Percentiles rank a stretch among this genome's conserved stretches.
These are phyloP conservation scores for Acrodontium crateriforme DNA, from an alignment of 2,329 filamentous ascomycete genomes.

Conservation along the genomic window DNA sequence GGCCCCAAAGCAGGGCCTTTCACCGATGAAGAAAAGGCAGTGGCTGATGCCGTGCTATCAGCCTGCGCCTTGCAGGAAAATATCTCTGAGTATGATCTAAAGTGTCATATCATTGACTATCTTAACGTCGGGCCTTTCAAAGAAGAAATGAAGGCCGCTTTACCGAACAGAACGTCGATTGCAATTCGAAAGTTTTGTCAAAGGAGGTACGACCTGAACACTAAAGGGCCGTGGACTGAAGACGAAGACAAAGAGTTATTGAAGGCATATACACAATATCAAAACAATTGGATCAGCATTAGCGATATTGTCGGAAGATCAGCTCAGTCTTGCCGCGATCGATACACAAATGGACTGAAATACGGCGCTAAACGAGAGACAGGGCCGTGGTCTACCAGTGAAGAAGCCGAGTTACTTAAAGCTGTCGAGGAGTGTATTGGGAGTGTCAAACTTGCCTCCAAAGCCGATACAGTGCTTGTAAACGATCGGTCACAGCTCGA, in stretches of 20 bases:
- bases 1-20: conserved; percentile 6
- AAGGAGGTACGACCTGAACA: conserved; percentile 50
- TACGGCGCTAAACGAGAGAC: conserved; percentile 40
- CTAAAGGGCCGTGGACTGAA: conserved; percentile 44
- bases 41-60: conserved; percentile 14
- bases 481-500: conserved; percentile 32
- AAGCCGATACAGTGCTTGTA: conserved; percentile 20
- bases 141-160: conserved; percentile 11
- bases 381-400: conserved; percentile 46
- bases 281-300: conserved; percentile 49
- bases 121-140: conserved; percentile 22
- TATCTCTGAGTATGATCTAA: conserved; percentile 9
- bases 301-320: conserved; percentile 49
- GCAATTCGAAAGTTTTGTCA: conserved; percentile 35
- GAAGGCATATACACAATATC: conserved; percentile 32
- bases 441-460: conserved; percentile 29
- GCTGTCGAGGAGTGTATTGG: conserved; percentile 42
- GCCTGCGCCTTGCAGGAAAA: conserved; percentile 6
- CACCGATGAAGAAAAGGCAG: conserved; percentile 11
- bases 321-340: conserved; percentile 52
- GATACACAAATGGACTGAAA: conserved; percentile 54
- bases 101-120: conserved; percentile 12
- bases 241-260: conserved; percentile 45
- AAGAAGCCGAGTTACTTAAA: conserved; percentile 41
- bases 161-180: conserved; percentile 21